These are phyloP conservation scores for Tetrapyrgos nigripes DNA, from an alignment of 1,284 basidiomycete genomes.

Conservation along the genomic window DNA sequence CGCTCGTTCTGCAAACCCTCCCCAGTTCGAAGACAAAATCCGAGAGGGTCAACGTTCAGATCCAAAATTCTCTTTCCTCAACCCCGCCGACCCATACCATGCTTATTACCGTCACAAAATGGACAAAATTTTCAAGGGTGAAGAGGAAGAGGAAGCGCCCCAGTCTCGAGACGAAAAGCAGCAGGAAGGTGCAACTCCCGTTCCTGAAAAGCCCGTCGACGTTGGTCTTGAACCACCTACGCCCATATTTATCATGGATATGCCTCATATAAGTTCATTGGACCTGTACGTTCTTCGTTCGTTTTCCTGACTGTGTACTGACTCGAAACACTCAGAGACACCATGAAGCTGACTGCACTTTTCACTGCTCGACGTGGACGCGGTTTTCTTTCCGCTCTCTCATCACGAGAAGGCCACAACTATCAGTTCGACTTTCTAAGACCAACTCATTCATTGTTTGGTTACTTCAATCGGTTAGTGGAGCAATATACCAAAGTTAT, in stretches of 20 bases:
- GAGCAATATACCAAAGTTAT: conserved; percentile 96
- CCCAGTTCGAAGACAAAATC: conserved; percentile 94
- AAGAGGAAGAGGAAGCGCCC: conserved; percentile 67
- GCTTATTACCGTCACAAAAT: conserved; percentile 94
- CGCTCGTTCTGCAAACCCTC: conserved; percentile 88
- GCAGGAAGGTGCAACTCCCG: conserved; percentile 41
- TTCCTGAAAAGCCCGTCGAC: conserved; percentile 47
- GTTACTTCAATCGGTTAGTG: conserved; percentile 96
- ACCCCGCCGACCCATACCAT: conserved; percentile 95
- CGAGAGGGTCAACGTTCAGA: conserved; percentile 93
- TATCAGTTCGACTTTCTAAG: conserved; percentile 98
- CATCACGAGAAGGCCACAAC: conserved; percentile 90
- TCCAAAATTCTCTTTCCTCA: conserved; percentile 97
- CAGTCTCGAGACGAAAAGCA: conserved; percentile 50
- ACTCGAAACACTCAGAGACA: conserved; percentile 63
- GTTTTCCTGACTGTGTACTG: conserved; percentile 3
- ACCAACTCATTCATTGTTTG: conserved; percentile 94
- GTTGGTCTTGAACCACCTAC: conserved; percentile 82
- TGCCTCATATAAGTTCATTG: conserved; percentile 89
- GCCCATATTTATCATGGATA: conserved; percentile 86
- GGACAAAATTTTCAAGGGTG: conserved; percentile 78
- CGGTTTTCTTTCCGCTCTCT: conserved; percentile 85
- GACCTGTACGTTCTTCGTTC: conserved; percentile 75
- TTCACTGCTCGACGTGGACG: conserved; percentile 94
- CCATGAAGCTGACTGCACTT: conserved; percentile 92